These are phyloP conservation scores for Amanita subjunquillea DNA, from an alignment of 768 basidiomycete genomes.

Conservation along the genomic window DNA sequence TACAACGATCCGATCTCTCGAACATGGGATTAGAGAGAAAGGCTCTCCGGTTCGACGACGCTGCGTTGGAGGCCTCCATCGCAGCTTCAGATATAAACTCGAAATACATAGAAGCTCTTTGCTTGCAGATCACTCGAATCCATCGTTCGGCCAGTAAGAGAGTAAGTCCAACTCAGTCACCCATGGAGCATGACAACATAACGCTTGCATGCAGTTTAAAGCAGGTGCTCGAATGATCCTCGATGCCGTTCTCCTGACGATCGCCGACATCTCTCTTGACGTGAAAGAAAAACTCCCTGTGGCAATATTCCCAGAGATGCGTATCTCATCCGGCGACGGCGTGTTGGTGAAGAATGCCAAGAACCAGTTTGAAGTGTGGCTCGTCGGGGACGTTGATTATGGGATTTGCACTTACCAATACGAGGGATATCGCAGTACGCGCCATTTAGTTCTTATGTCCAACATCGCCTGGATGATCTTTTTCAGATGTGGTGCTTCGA, in stretches of 20 bases:
- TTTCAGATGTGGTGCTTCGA: not conserved
- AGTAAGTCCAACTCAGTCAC: not conserved
- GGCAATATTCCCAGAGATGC: conserved; percentile 8
- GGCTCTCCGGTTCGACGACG: not conserved
- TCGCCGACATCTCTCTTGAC: conserved; percentile 6
- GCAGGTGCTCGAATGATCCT: conserved; percentile 7
- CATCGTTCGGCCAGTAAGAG: not conserved
- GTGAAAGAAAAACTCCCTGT: conserved; percentile 4
- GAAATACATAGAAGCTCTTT: conserved; percentile 2
- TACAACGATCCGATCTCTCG: not conserved
- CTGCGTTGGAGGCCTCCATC: not conserved
- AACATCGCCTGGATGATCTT: not conserved
- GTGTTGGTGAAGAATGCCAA: conserved; percentile 5
- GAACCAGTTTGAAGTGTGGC: conserved; percentile 5
- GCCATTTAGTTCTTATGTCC: not conserved
- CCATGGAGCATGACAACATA: not conserved
- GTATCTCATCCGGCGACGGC: conserved; percentile 6
- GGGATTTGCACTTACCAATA: conserved; percentile 3
- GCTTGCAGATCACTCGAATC: conserved; percentile 2
- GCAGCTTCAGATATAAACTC: not conserved
- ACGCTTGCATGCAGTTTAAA: not conserved
- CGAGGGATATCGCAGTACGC: not conserved
- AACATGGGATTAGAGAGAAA: not conserved
- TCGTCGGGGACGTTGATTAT: conserved; percentile 7
- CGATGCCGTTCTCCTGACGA: conserved; percentile 7